Conservation (phyloP, 805 yeast species). For the Nematodospora valgi region DNA sequence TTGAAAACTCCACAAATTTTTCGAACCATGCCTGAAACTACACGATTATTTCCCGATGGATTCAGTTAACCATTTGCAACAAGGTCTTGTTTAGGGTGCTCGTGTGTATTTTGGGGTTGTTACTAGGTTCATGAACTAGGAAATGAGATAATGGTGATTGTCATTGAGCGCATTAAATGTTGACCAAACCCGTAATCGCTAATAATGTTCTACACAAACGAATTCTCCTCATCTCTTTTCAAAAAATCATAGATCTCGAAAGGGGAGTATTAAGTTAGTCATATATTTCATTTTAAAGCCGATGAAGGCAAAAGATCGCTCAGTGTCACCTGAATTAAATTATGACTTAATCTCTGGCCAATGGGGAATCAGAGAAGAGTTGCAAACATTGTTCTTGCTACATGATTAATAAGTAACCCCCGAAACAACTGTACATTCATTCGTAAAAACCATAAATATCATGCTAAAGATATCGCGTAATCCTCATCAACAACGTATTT, state of each 20-base stretch:
- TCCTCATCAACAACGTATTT: slow-evolving; percentile 23
- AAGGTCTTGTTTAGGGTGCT: slow-evolving; percentile 33
- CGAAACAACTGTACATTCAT: too few relatives aligned
- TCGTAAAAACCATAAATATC: too few relatives aligned
- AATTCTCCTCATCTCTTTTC: too few relatives aligned
- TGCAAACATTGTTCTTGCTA: slow-evolving; percentile 17
- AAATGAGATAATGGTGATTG: slow-evolving; percentile 24
- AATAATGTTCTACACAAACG: too few relatives aligned
- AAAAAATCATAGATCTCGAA: too few relatives aligned
- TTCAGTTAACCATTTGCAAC: slow-evolving; percentile 34
- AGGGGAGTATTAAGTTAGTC: too few relatives aligned
- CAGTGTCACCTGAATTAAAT: too few relatives aligned
- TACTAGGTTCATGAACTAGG: slow-evolving; percentile 43
- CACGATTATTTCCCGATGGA: slow-evolving; percentile 24
- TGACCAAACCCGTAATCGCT: too few relatives aligned
- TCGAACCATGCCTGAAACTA: slow-evolving; percentile 35
- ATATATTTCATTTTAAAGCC: too few relatives aligned
- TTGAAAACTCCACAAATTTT: slow-evolving; percentile 32
- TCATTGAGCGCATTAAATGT: too few relatives aligned
- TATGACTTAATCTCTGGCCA: too few relatives aligned
- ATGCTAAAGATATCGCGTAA: slow-evolving; percentile 21
- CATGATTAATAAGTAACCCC: not conserved
- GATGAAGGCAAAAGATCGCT: too few relatives aligned
- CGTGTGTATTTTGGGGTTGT: slow-evolving; percentile 44
- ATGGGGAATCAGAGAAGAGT: slow-evolving; percentile 17